Percentiles rank a stretch among this genome's conserved stretches.
Evolutionary conservation across 106 monocot species (phyloP).

Genomic region (Agapanthus africanus): DNA sequence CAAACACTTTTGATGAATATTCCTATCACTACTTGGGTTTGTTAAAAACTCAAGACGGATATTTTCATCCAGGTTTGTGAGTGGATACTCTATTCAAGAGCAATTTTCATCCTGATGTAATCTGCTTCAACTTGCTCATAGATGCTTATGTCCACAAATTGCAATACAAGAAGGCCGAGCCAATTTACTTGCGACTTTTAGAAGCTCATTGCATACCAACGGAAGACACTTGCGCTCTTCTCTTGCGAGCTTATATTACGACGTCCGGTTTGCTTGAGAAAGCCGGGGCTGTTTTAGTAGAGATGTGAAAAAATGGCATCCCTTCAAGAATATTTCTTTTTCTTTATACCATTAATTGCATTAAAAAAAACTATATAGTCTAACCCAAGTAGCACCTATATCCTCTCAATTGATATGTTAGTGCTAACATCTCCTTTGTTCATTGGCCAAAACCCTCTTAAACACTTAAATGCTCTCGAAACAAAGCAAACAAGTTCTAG

Average conservation of each 20-base stretch:
- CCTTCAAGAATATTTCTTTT: conserved; percentile 56
- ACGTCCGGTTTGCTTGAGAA: conserved; percentile 52
- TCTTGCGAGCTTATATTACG: conserved; percentile 59
- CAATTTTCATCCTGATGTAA: conserved; percentile 78
- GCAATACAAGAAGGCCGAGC: conserved; percentile 58
- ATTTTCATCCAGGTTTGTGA: conserved; percentile 68
- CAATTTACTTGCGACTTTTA: conserved; percentile 57
- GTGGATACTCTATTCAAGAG: conserved; percentile 79
- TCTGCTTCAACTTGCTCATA: conserved; percentile 87
- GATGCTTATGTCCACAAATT: conserved; percentile 72
- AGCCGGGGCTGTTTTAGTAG: conserved; percentile 66
- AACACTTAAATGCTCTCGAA: too few species aligned
- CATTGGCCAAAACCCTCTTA: too few species aligned
- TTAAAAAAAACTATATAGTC: too few species aligned
- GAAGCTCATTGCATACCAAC: conserved; percentile 74
- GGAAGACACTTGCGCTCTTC: conserved; percentile 82
- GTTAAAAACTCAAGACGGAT: too few species aligned
- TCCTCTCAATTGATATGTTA: too few species aligned
- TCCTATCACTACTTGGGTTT: too few species aligned
- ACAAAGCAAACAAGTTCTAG: too few species aligned
- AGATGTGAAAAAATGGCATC: conserved; percentile 60
- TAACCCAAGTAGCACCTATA: too few species aligned
- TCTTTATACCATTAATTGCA: too few species aligned
- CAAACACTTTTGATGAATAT: too few species aligned
- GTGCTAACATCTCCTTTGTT: too few species aligned